Base-by-base conservation (phyloP, 805 yeast species). In the Lachancea mirantina region DNA sequence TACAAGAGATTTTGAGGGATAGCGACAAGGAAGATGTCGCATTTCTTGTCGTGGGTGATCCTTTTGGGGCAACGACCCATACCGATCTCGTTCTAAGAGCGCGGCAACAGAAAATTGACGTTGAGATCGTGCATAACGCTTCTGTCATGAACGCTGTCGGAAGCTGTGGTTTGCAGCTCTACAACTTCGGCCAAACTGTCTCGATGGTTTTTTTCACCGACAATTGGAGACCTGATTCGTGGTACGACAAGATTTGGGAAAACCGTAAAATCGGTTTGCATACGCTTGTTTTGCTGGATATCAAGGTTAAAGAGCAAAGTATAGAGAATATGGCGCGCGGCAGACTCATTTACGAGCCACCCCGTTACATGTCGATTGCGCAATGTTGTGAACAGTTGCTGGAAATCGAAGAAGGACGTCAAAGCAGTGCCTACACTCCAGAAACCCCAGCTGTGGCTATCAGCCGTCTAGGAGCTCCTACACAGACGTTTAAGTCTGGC, bases 91-190 rank as follows among this genome's bases (percentile, higher is more conserved):
- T 88, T 25, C 72, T 89, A 39, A 70, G 98, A 51, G 97, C 98
- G 26, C 74, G 94, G 46, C 95, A 83, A 58, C 67, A 78, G 39
- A 75, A 75, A 2, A 84, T 92, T 52, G 64, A 70, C 31, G 84
- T 83, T 26, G 94, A 84, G 52, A 72, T 82, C 23, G 75, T 89
- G 39, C 98, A 89, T 63, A 89, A 89, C 58, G 98, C 98, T 1
- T 83, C 95, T 11, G 92, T 89, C 8, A 87, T 92, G 96, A 89
- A 89, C 55, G 98, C 97, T 0, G 95, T 89, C 16, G 98, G 98
- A 13, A 94, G 96, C 1, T 87, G 96, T 64, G 98, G 98, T 14
- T 70, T 92, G 44, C 98, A 89, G 59, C 67, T 89, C 38, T 89
- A 89, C 61, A 87, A 81, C 48, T 89, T 88, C 61, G 98, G 98